Conservation (phyloP, 164 flowering plant species). For the Protea cynaroides region DNA sequence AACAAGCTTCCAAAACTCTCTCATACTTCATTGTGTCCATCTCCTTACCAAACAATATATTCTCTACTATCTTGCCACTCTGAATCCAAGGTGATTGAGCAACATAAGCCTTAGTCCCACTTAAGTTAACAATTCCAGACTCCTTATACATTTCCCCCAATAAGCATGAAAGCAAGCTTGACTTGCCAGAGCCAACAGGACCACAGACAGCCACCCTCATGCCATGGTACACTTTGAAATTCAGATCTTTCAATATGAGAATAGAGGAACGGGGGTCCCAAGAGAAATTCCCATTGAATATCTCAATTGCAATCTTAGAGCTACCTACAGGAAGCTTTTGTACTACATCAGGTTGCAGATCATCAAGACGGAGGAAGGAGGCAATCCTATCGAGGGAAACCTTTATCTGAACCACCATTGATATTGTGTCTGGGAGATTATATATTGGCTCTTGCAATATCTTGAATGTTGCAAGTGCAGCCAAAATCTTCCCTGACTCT, state of each 20-base stretch:
- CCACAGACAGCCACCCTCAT: slow-evolving; percentile 60
- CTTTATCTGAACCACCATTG: slow-evolving; percentile 63
- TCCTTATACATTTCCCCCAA: slow-evolving; percentile 63
- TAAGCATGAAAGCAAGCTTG: slow-evolving; percentile 57
- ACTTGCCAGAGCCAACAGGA: slow-evolving; percentile 59
- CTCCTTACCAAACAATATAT: slow-evolving; percentile 73
- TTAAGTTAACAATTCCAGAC: slow-evolving; percentile 46
- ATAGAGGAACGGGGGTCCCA: slow-evolving; percentile 20
- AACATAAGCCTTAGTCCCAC: slow-evolving; percentile 78
- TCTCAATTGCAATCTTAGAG: slow-evolving; percentile 50
- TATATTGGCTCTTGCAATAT: slow-evolving; percentile 67
- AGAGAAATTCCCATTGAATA: slow-evolving; percentile 34
- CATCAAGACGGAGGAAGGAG: slow-evolving; percentile 51
- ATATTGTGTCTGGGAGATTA: slow-evolving; percentile 52
- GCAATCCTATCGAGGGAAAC: slow-evolving; percentile 69
- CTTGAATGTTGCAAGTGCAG: slow-evolving; percentile 76
- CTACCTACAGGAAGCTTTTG: slow-evolving; percentile 38
- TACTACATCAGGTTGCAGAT: slow-evolving; percentile 37
- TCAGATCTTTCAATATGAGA: slow-evolving; percentile 36
- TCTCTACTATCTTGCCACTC: slow-evolving; percentile 80
- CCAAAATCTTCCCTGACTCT: slow-evolving; percentile 58
- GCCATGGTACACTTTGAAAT: slow-evolving; percentile 33
- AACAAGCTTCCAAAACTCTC: slow-evolving; percentile 66
- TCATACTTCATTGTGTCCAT: slow-evolving; percentile 70
- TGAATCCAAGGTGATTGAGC: slow-evolving; percentile 93